Conservation (phyloP, 2,329 filamentous ascomycete genomes). For the Verruconis gallopava region DNA sequence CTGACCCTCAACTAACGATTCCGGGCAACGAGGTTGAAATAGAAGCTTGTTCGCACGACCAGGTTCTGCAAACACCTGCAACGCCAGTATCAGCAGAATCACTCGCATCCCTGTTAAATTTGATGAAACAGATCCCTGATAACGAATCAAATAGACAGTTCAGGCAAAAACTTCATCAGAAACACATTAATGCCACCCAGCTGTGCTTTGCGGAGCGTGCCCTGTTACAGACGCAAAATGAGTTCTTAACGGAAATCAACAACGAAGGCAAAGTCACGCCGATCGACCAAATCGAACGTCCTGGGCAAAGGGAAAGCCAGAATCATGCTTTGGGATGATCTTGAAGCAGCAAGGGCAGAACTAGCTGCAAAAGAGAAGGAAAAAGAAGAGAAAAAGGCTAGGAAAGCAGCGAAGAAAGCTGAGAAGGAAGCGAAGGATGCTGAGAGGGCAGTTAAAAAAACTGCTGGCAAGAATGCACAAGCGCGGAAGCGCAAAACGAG, state of each 20-base stretch:
- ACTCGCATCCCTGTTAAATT: neutral
- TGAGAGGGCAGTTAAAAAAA: neutral
- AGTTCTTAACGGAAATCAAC: slow-evolving; percentile 2
- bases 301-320: neutral
- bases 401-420: neutral
- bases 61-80: neutral
- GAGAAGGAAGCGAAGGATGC: neutral
- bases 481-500: neutral
- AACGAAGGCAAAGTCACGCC: slow-evolving; percentile 3
- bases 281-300: slow-evolving; percentile 2
- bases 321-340: slow-evolving; percentile 2
- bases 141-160: neutral
- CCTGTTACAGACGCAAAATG: slow-evolving; percentile 1
- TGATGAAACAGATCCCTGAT: slow-evolving; percentile 2
- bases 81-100: neutral
- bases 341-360: neutral
- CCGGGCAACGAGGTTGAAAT: neutral
- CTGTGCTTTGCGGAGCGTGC: neutral
- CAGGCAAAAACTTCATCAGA: neutral
- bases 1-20: neutral
- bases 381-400: slow-evolving; percentile 1
- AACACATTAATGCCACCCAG: neutral
- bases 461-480: neutral
- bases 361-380: neutral
- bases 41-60: neutral